Evolutionary conservation across 2,329 filamentous ascomycete species (phyloP).

Genomic region (Scedosporium aurantiacum): DNA sequence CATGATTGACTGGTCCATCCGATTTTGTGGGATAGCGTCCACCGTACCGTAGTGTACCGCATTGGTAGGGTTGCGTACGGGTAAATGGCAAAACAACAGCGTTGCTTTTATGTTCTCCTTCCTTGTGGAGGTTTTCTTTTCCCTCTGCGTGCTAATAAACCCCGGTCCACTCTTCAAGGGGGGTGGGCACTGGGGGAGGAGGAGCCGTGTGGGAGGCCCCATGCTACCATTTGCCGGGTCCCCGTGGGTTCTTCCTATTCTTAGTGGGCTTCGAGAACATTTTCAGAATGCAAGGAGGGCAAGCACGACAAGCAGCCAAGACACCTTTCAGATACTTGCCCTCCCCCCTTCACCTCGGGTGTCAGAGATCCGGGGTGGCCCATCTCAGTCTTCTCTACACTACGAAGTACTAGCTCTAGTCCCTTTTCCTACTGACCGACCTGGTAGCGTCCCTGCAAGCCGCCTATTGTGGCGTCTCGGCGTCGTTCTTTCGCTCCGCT

Average conservation of each 20-base stretch:
- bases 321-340: background rate
- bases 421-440: background rate
- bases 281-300: background rate
- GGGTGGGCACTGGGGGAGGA: background rate
- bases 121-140: background rate
- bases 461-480: background rate
- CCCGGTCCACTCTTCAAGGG: background rate
- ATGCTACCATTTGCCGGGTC: conserved; percentile 1
- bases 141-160: background rate
- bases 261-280: background rate
- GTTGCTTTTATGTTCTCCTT: background rate
- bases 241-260: background rate
- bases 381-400: too few species aligned
- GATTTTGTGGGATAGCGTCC: background rate
- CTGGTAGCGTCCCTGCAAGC: background rate
- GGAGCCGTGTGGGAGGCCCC: background rate
- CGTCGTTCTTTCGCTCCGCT: background rate
- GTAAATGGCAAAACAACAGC: background rate
- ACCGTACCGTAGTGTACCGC: background rate
- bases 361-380: too few species aligned
- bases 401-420: background rate
- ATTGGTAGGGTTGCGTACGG: background rate
- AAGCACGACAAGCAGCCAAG: background rate
- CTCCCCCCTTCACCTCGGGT: background rate
- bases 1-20: background rate